Evolutionary conservation across 2,329 filamentous ascomycete species (phyloP).

Genomic region (Ophiostoma novo-ulmi): DNA sequence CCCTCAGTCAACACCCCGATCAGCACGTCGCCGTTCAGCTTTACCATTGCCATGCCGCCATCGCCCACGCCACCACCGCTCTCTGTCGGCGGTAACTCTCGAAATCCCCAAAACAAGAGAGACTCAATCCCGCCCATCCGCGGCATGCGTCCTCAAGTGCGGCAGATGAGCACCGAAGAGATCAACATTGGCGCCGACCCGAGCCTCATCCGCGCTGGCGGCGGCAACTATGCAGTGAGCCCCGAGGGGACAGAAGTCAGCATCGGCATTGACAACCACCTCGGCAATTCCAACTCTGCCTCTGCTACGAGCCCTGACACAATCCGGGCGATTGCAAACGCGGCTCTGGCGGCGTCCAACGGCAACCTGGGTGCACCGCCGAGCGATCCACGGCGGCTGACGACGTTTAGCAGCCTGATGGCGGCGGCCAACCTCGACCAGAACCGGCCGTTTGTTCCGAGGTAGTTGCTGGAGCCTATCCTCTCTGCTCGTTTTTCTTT

Average conservation of each 20-base stretch:
- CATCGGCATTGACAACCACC: neutral
- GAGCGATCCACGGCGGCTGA: constrained; percentile 33
- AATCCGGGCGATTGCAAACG: neutral
- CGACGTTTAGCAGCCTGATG: constrained; percentile 53
- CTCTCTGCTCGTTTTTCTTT: neutral
- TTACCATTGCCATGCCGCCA: neutral
- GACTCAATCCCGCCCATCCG: constrained; percentile 36
- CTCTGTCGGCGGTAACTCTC: neutral
- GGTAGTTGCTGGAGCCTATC: neutral
- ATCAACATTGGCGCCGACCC: constrained; percentile 52
- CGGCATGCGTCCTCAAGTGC: constrained; percentile 34
- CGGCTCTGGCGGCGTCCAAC: constrained; percentile 9
- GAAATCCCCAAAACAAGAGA: neutral
- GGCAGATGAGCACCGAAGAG: constrained; percentile 41
- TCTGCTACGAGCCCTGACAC: constrained; percentile 7
- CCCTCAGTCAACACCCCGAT: neutral
- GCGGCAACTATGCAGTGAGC: constrained; percentile 12
- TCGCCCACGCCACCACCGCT: constrained; percentile 16
- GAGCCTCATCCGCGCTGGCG: constrained; percentile 35
- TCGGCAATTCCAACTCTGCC: neutral
- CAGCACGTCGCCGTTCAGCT: neutral
- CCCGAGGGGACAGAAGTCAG: neutral
- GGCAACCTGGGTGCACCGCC: constrained; percentile 18
- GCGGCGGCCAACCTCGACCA: constrained; percentile 42
- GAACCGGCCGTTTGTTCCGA: constrained; percentile 37